Evolutionary conservation across 805 yeast genomes (phyloP), one percentile per base, ranked within the genome.

Genomic region (Komagataella phaffii): DNA sequence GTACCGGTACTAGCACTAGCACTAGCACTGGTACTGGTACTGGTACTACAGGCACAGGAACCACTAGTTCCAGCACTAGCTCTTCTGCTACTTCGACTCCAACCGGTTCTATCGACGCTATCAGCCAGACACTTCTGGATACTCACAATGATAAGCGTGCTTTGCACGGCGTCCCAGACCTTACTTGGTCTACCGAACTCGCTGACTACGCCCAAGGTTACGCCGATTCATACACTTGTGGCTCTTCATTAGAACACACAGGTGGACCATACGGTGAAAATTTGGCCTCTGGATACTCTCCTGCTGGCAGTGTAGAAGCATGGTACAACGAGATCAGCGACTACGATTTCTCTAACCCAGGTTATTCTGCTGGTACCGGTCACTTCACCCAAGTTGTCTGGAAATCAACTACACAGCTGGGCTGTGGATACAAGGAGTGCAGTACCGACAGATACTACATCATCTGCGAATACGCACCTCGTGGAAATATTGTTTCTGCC

Each of bases 371-470:
- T 30, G 59, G 67, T 10, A 79, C 89, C 47, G 91, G 91, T 49
- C 96, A 88, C 66, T 88, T 85, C 68, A 85, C 95, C 18, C 93
- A 85, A 64, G 69, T 87, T 48, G 78, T 87, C 36, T 87, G 96
- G 96, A 75, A 72, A 56, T 64, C 69, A 24, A 70, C 87, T 30
- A 71, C 80, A 7, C 64, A 71, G 56, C 52, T 87, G 14, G 96
- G 95, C 17, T 87, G 96, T 69, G 93, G 84, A 51, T 69, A 72
- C 64, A 81, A 79, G 61, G 63, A 73, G 56, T 85, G 96, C 69
- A 55, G 64, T 21, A 62, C 59, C 17, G 53, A 66, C n/a, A 54
- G 59, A 48, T 61, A 60, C 53, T 84, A 83, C 65, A 68, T 85
- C 55, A 79, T 84, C 53, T 85, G 93, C 72, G 84, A 83, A 62